Evolutionary conservation across 2,329 filamentous ascomycete genomes (phyloP).

Genomic region (Diaporthe vexans): DNA sequence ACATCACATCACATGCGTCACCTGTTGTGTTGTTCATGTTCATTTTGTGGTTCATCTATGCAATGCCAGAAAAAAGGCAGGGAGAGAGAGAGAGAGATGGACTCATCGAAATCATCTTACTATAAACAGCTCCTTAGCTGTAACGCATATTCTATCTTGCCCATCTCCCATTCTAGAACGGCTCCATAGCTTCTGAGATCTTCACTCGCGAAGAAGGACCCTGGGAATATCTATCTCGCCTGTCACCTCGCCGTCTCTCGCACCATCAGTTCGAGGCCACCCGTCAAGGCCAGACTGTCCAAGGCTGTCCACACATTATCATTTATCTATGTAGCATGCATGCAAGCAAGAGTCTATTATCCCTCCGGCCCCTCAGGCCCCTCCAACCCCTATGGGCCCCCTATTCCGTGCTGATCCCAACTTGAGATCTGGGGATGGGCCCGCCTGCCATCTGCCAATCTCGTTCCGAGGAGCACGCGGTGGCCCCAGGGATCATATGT

Average conservation of each 20-base stretch:
- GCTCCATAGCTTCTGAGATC: conserved; percentile 26
- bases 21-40: not conserved
- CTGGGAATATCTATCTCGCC: conserved; percentile 6
- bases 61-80: not conserved
- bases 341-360: not conserved
- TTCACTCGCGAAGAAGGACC: conserved; percentile 18
- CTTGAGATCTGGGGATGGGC: conserved; percentile 38
- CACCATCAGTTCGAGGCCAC: not conserved
- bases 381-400: conserved; percentile 35
- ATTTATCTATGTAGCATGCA: not conserved
- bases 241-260: not conserved
- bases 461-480: conserved; percentile 37
- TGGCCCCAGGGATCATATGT: conserved; percentile 27
- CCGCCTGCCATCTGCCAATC: conserved; percentile 38
- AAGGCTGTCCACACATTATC: not conserved
- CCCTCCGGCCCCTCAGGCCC: conserved; percentile 21
- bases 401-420: conserved; percentile 42
- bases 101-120: too few species aligned
- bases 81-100: not conserved
- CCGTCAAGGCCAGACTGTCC: not conserved
- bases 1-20: not conserved
- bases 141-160: not conserved
- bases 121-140: not conserved
- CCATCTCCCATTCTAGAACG: conserved; percentile 25
- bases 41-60: not conserved